A percentile compares a stretch with the other conserved stretches of the same genome.
phyloP scores from a whole-genome alignment of 2,329 filamentous ascomycete species.

The Colletotrichum spaethianum region DNA sequence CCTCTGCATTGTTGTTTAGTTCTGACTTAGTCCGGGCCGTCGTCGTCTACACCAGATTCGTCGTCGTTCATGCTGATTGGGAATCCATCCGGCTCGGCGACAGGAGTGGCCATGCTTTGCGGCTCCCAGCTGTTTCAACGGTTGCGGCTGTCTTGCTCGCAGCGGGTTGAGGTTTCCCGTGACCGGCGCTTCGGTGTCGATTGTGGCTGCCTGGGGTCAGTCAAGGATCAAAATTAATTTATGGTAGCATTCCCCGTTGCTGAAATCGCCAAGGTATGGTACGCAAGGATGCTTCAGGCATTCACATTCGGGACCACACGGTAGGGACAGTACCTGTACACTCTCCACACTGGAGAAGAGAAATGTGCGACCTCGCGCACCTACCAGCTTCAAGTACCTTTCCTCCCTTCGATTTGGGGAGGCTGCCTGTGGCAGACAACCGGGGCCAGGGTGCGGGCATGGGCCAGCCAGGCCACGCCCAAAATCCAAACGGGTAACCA shows the following conservation, averaged over 20 bases:
- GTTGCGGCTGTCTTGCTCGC: conserved; percentile 14
- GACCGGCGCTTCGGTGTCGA: conserved; percentile 14
- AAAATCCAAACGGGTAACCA: conserved; percentile 35
- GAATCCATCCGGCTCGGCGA: not conserved
- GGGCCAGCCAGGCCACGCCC: not conserved
- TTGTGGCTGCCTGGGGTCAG: conserved; percentile 17
- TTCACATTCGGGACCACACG: not conserved
- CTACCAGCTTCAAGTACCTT: not conserved
- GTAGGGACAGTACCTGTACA: not conserved
- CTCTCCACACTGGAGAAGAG: not conserved
- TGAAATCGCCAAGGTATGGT: not conserved
- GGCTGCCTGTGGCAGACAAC: not conserved
- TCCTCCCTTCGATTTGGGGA: not conserved
- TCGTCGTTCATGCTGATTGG: not conserved
- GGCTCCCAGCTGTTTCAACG: not conserved
- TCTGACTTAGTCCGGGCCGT: not conserved
- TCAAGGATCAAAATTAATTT: conserved; percentile 2
- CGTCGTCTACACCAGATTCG: not conserved
- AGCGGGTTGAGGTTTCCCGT: not conserved
- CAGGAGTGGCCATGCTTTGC: not conserved
- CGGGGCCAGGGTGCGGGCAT: not conserved
- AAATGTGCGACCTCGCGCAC: not conserved
- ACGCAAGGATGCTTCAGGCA: conserved; percentile 34
- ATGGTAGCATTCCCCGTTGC: not conserved
- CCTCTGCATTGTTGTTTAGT: not conserved